A percentile compares a stretch with the other conserved stretches of the same genome.
Evolutionary conservation across 805 yeast species (phyloP).

Genomic region (Kodamaea kaohsiungensis): DNA sequence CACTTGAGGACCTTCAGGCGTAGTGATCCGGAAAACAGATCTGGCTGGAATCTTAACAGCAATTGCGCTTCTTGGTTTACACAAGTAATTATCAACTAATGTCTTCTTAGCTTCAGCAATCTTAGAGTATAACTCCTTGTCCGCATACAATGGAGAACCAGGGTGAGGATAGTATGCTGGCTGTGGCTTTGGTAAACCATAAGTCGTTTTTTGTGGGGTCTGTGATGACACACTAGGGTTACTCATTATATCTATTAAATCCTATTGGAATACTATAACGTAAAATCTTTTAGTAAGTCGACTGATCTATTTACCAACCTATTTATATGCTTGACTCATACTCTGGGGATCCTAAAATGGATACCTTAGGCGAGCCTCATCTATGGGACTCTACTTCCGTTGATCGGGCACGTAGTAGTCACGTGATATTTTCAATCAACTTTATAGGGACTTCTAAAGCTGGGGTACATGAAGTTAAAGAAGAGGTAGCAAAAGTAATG

Average conservation of each 20-base stretch:
- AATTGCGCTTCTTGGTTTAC: conserved; percentile 58
- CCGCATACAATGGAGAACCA: conserved; percentile 53
- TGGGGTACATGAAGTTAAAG: no score
- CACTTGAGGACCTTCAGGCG: conserved; percentile 72
- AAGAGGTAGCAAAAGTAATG: no score
- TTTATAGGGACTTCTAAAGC: no score
- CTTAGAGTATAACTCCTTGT: conserved; percentile 46
- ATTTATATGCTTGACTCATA: not conserved
- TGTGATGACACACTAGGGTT: conserved; percentile 27
- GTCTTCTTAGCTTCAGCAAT: conserved; percentile 48
- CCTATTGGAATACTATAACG: no score
- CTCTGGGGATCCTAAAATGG: not conserved
- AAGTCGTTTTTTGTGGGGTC: conserved; percentile 32
- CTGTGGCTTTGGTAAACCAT: conserved; percentile 43
- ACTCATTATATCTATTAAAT: no score
- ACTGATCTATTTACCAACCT: not conserved
- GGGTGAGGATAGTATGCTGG: conserved; percentile 60
- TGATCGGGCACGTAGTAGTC: not conserved
- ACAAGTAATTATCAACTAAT: conserved; percentile 40
- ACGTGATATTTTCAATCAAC: not conserved
- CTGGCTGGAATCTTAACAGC: conserved; percentile 67
- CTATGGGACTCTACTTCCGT: not conserved
- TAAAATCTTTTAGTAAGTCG: no score
- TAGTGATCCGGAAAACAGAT: conserved; percentile 56
- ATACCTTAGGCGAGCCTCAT: not conserved